A percentile compares a stretch with the other conserved stretches of the same genome.
phyloP scores from a whole-genome alignment of 768 basidiomycete species.

The Naganishia vishniacii region DNA sequence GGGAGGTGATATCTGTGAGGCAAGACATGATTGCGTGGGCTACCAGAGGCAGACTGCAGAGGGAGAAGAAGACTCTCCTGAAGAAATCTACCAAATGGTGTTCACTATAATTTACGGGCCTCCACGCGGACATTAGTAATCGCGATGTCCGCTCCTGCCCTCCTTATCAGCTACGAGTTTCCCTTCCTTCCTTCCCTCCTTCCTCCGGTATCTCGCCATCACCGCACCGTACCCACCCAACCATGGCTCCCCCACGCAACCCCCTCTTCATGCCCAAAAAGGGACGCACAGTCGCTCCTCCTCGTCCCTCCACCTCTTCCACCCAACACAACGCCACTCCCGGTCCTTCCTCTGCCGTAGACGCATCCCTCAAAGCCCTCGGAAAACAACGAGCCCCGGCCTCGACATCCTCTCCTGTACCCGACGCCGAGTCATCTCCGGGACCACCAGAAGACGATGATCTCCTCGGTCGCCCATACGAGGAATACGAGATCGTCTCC shows the following conservation, averaged over 20 bases:
- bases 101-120: too few relatives aligned
- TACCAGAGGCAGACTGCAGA: background rate
- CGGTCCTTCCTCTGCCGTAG: background rate
- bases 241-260: conserved; percentile 9
- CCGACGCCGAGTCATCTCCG: background rate
- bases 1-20: conserved; percentile 1
- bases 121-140: too few relatives aligned
- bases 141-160: too few relatives aligned
- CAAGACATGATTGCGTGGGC: conserved; percentile 1
- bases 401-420: background rate
- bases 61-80: background rate
- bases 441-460: background rate
- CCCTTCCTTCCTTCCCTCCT: background rate
- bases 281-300: background rate
- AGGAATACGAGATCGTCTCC: conserved; percentile 17
- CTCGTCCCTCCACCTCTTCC: background rate
- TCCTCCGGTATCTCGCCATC: background rate
- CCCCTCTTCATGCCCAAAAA: conserved; percentile 19
- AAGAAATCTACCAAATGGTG: background rate
- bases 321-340: too few relatives aligned
- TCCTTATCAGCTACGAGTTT: too few relatives aligned
- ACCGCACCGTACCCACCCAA: background rate
- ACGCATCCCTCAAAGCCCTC: conserved; percentile 3
- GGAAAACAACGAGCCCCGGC: conserved; percentile 9
- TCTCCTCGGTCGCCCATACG: background rate